Base-by-base conservation (phyloP, 495 filamentous ascomycete genomes). In the Aspergillus olivimuriae region DNA sequence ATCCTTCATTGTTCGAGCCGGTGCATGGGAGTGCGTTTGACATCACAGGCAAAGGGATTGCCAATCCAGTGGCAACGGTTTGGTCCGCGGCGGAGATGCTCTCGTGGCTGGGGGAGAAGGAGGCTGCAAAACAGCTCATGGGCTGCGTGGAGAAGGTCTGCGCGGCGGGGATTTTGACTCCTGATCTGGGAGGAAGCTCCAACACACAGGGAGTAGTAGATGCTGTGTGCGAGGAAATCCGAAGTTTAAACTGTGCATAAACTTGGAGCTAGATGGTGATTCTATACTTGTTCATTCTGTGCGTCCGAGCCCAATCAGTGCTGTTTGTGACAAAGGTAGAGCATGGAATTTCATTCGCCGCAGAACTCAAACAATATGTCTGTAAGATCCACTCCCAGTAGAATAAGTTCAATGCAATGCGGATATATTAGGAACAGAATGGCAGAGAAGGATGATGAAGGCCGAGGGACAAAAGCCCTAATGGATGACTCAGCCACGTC, bases 61-160 rank as follows among this genome's bases (percentile, higher is more conserved):
- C 83, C 4, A 88, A 88, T 56, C 83, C 83, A 0, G 73, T 87
- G 1, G 83, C 73, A 4, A 82, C 81, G 1, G 79, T 86, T 52
- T 84, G 81, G 82, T 79, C 76, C 1, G 77, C 73, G 4, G 75
- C 77, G 0, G 81, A 84, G 58, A 86, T 85, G 82, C 67, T 85
- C 22, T 61, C 65, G 4, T 85, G 80, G 81, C 46, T 86, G 24
- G 80, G 80, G 1, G 66, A 80, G 52, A 66, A 74, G 38, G 66
- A 69, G 10, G 80, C 77, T 4, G 72, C 75, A 2, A 68, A 73
- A 55, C 57, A 64, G 49, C 60, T 86, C 45, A 69, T 85, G 66
- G 60, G 66, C 14, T 70, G 68, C 35, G 73, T 86, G 8, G 78
- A 84, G 58, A 76, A 73, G 42, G 80, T 83, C 16, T 74, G 69